These are phyloP conservation scores for Friedmanniomyces simplex DNA, from an alignment of 495 filamentous ascomycete species.

Conservation along the genomic window DNA sequence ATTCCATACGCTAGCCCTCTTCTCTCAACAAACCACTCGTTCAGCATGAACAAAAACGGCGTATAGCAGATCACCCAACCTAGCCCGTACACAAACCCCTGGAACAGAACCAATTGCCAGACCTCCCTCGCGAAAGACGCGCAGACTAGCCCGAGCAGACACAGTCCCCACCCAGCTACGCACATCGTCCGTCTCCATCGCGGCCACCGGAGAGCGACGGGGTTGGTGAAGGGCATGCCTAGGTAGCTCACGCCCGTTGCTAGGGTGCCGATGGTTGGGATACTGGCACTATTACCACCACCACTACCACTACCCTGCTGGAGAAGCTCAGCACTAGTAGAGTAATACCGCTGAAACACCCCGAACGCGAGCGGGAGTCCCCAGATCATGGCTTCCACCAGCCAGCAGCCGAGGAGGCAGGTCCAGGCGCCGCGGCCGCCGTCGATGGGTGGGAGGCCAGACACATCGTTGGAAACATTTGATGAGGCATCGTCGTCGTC, in stretches of 20 bases:
- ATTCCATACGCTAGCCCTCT: constrained; percentile 37
- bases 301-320: no score
- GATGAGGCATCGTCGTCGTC: no score
- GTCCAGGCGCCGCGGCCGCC: constrained; percentile 12
- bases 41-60: constrained; percentile 29
- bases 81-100: constrained; percentile 25
- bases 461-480: neutral
- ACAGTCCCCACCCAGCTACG: constrained; percentile 20
- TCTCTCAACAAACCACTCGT: constrained; percentile 33
- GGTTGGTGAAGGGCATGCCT: constrained; percentile 19
- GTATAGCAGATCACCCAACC: constrained; percentile 24
- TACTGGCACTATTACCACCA: no score
- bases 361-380: constrained; percentile 27
- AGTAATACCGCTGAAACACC: constrained; percentile 25
- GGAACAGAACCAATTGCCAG: constrained; percentile 20
- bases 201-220: constrained; percentile 18
- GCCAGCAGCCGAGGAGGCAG: constrained; percentile 14
- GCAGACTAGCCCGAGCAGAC: constrained; percentile 14
- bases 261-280: constrained; percentile 22
- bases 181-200: constrained; percentile 12
- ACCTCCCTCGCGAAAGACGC: constrained; percentile 19
- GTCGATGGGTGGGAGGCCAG: constrained; percentile 12
- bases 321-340: no score
- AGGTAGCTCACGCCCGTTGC: constrained; percentile 23
- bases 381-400: constrained; percentile 20